Evolutionary conservation across 306 rosid species (phyloP), one percentile per base, ranked within the genome.

Genomic region (Dalbergia cultrata): DNA sequence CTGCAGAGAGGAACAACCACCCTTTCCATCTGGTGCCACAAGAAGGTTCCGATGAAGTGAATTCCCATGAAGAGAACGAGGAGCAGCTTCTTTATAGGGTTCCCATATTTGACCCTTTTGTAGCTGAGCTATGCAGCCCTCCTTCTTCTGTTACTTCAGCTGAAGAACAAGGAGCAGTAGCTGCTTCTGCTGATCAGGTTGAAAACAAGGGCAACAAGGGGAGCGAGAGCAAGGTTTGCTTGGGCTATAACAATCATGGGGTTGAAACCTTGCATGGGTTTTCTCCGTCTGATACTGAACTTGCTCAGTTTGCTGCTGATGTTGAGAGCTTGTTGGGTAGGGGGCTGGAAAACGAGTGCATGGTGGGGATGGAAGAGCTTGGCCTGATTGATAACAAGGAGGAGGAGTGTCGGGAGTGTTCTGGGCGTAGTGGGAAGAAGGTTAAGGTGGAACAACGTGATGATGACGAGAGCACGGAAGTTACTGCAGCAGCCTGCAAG

Each of bases 321-420:
- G 99, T 96, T 9, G 99, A 96, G 81, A 93, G 92, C 67, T 81
- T 96, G 34, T 71, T 96, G 82, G 97, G 99, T 0, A 86, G 82
- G 49, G 94, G 92, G 6, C 80, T 91, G 5, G 97, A 93, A 49
- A 86, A 86, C 49, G 90, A 88, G 88, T 89, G 94, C 31, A 81
- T 96, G 6, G 97, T 96, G 6, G 97, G 94, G 9, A 96, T 96
- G 88, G 92, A 92, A 67, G 94, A 86, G 8, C 34, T 93, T 83
- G 99, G 98, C 49, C 85, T 96, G 2, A 64, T 74, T 52, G 94
- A 87, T 61, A 75, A 82, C 3, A 83, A 85, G 66, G 81, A 85
- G 16, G 84, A 80, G 34, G 81, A 53, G 5, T 53, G 18, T 53
- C 75, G 79, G 31, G 85, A 82, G 80, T 78, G 78, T 44, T 80